These are phyloP conservation scores for Candolleomyces eurysporus DNA, from an alignment of 768 basidiomycete species.

Conservation along the genomic window DNA sequence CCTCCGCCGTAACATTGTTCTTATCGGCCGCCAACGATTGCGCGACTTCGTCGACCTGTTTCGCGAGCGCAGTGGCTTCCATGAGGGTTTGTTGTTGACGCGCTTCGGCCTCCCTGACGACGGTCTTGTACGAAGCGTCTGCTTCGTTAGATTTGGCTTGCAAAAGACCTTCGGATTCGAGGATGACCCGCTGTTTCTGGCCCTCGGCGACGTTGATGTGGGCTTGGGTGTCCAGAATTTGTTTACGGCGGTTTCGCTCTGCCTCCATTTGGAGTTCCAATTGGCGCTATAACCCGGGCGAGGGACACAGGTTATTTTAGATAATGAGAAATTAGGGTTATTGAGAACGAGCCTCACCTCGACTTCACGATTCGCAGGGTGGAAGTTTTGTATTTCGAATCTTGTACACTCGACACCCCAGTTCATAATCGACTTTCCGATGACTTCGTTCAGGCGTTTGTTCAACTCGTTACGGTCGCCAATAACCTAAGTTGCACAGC, in stretches of 20 bases:
- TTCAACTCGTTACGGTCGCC: conserved; percentile 55
- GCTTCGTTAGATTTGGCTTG: conserved; percentile 53
- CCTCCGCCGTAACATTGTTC: conserved; percentile 27
- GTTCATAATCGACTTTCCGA: conserved; percentile 50
- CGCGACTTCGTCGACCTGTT: conserved; percentile 48
- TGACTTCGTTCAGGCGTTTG: conserved; percentile 42
- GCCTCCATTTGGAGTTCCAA: conserved; percentile 61
- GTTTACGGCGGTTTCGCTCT: conserved; percentile 53
- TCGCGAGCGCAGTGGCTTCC: conserved; percentile 45
- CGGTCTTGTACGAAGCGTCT: conserved; percentile 27
- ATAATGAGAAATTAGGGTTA: not conserved
- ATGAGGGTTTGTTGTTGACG: conserved; percentile 37
- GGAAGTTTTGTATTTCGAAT: conserved; percentile 60
- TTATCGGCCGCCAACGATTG: conserved; percentile 30
- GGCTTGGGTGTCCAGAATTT: conserved; percentile 55
- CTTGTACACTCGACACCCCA: conserved; percentile 60
- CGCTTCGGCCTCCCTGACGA: conserved; percentile 2
- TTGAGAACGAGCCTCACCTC: conserved; percentile 34
- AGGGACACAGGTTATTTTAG: not conserved
- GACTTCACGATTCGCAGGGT: conserved; percentile 58
- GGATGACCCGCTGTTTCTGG: conserved; percentile 52
- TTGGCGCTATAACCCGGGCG: conserved; percentile 38
- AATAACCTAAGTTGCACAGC: conserved; percentile 36
- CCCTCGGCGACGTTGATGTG: conserved; percentile 60
- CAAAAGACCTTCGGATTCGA: conserved; percentile 54